Evolutionary conservation across 768 basidiomycete genomes (phyloP).

Genomic region (Russula earlei): DNA sequence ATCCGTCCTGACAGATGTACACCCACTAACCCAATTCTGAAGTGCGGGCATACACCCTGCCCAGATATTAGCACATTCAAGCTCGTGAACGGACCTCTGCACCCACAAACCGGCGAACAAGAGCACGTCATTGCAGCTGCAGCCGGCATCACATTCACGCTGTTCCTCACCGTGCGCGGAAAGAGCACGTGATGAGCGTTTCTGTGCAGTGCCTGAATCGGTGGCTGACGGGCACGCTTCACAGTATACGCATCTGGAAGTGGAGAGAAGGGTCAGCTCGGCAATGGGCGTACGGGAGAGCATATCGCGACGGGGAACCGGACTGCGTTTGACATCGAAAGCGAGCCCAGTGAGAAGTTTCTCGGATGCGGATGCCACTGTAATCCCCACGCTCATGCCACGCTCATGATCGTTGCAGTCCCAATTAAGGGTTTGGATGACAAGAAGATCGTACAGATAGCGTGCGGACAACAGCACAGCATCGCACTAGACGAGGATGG

Average conservation of each 20-base stretch:
- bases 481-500: conserved; percentile 73
- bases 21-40: neutral
- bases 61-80: conserved; percentile 63
- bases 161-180: conserved; percentile 76
- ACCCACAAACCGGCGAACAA: conserved; percentile 36
- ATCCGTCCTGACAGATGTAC: neutral
- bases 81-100: conserved; percentile 42
- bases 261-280: conserved; percentile 87
- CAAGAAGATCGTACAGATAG: conserved; percentile 71
- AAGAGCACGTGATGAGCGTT: conserved; percentile 40
- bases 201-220: neutral
- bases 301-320: conserved; percentile 81
- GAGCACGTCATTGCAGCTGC: conserved; percentile 64
- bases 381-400: conserved; percentile 15
- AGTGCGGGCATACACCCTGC: conserved; percentile 25
- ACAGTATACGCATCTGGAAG: conserved; percentile 85
- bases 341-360: conserved; percentile 46
- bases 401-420: conserved; percentile 33
- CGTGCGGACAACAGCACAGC: conserved; percentile 82
- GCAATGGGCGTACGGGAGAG: conserved; percentile 90
- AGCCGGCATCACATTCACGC: conserved; percentile 77
- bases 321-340: conserved; percentile 70
- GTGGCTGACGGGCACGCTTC: neutral
- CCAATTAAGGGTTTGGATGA: conserved; percentile 68
- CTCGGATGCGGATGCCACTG: neutral